Evolutionary conservation across 176 grass and related monocot genomes (phyloP).

Genomic region (Bothriochloa decipiens): DNA sequence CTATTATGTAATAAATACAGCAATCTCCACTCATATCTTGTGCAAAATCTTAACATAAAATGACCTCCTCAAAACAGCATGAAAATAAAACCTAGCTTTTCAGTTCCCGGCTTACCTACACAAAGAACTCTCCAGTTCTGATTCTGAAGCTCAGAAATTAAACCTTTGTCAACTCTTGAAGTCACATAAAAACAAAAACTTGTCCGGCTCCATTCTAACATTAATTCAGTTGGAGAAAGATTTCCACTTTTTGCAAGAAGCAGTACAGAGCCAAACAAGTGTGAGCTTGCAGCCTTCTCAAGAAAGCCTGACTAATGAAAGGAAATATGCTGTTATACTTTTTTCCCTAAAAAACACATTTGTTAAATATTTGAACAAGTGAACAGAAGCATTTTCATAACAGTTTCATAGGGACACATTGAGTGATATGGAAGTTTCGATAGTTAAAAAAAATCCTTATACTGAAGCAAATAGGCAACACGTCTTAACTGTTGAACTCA

Average conservation of each 20-base stretch:
- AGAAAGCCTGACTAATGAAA: constrained; percentile 66
- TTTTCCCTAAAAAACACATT: neutral
- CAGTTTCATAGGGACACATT: neutral
- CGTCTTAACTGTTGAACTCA: neutral
- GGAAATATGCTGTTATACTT: neutral
- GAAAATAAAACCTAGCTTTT: neutral
- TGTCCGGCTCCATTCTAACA: constrained; percentile 53
- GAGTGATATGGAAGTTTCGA: neutral
- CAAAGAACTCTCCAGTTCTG: constrained; percentile 57
- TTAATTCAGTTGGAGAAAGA: constrained; percentile 37
- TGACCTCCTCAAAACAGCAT: neutral
- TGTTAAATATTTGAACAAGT: neutral
- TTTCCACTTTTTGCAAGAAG: constrained; percentile 25
- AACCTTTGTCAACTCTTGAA: constrained; percentile 55
- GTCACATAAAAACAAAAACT: constrained; percentile 65
- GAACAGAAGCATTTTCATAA: neutral
- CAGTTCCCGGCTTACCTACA: constrained; percentile 54
- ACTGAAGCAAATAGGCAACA: neutral
- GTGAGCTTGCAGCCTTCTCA: constrained; percentile 39
- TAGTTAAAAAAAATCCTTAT: neutral
- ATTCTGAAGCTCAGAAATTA: constrained; percentile 58
- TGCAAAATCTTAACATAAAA: neutral
- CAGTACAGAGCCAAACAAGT: constrained; percentile 50
- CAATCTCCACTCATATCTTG: neutral
- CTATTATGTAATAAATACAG: constrained; percentile 8